Evolutionary conservation across 345 rosid genomes (phyloP).

Genomic region (Citrus hindsii): DNA sequence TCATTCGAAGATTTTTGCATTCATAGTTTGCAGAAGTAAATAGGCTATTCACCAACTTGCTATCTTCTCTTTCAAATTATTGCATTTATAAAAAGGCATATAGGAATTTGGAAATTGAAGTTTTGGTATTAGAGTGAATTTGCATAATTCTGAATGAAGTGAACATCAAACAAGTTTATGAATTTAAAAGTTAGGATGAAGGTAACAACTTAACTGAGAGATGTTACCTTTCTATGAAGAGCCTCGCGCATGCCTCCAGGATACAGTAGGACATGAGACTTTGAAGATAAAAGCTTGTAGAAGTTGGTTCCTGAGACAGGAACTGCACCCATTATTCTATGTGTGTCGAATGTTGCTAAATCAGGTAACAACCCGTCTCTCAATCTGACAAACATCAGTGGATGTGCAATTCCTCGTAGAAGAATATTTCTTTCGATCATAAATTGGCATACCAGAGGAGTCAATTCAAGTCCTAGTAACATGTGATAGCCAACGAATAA

Average conservation of each 20-base stretch:
- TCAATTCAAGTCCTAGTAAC: conserved; percentile 47
- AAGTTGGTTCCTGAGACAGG: conserved; percentile 63
- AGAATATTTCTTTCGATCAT: conserved; percentile 41
- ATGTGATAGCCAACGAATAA: conserved; percentile 54
- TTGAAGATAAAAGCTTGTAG: conserved; percentile 58
- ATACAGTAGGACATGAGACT: conserved; percentile 61
- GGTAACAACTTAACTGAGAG: neutral
- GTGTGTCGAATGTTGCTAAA: conserved; percentile 27
- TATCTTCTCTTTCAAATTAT: neutral
- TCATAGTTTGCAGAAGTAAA: neutral
- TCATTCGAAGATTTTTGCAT: neutral
- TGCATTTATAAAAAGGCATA: neutral
- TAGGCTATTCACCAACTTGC: neutral
- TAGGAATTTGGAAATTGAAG: neutral
- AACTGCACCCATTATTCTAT: conserved; percentile 65
- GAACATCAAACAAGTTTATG: neutral
- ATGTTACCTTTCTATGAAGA: conserved; percentile 54
- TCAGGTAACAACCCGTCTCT: conserved; percentile 23
- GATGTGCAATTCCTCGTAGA: conserved; percentile 54
- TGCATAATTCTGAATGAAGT: neutral
- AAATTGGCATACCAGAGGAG: conserved; percentile 27
- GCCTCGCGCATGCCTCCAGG: conserved; percentile 89
- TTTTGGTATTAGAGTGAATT: neutral
- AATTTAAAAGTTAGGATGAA: neutral
- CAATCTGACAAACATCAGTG: conserved; percentile 24